Percentiles rank a stretch among this genome's conserved stretches.
Evolutionary conservation across 2,329 filamentous ascomycete species (phyloP).

Genomic region (Pseudogymnoascus sp.): DNA sequence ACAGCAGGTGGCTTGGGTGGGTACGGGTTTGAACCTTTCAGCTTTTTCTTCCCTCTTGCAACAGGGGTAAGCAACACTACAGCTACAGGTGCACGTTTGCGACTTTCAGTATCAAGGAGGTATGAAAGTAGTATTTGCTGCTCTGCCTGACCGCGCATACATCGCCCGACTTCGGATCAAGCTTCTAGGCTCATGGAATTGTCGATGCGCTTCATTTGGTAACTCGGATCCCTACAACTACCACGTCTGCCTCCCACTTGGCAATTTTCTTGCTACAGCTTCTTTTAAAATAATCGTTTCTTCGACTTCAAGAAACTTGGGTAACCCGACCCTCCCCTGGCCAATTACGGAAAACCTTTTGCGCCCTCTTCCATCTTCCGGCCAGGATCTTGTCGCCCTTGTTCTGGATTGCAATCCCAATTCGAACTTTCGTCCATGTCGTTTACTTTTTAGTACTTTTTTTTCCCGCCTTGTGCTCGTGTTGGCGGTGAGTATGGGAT

Average conservation of each 20-base stretch:
- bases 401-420: background rate
- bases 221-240: conserved; percentile 6
- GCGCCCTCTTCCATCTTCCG: background rate
- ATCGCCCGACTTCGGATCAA: background rate
- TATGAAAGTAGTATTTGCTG: conserved; percentile 26
- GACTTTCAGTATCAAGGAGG: conserved; percentile 14
- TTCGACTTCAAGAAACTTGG: conserved; percentile 6
- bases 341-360: background rate
- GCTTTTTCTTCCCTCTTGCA: conserved; percentile 29
- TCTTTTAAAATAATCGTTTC: background rate
- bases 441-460: background rate
- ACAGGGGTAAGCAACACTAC: conserved; percentile 30
- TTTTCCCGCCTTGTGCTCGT: background rate
- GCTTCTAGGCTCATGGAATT: conserved; percentile 6
- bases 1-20: conserved; percentile 35
- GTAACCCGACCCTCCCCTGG: conserved; percentile 18
- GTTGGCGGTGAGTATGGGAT: background rate
- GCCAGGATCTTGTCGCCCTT: background rate
- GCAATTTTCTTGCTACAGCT: background rate
- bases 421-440: background rate
- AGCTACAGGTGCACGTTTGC: conserved; percentile 14
- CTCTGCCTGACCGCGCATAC: conserved; percentile 15
- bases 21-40: conserved; percentile 34
- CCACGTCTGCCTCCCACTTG: conserved; percentile 4
- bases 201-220: background rate